Evolutionary conservation across 2,329 filamentous ascomycete genomes (phyloP), one percentile per base, ranked within the genome.

Genomic region (Monascus ruber): DNA sequence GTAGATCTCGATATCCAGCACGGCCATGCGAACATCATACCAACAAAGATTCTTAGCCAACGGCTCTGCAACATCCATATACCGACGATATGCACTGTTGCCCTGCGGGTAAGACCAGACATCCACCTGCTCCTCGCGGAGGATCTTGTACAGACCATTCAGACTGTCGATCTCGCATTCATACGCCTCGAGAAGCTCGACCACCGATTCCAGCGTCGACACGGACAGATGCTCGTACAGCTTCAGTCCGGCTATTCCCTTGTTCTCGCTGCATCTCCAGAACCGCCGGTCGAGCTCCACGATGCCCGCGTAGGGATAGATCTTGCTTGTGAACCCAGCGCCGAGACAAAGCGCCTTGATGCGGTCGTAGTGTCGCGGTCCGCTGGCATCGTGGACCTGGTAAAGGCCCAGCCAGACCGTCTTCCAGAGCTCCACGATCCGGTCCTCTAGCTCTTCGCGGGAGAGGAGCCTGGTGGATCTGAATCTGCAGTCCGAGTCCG

Each of bases 381-480:
- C 39, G 4, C 45, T 24, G 5, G 34, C 34, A 24, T 47, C 38
- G 26, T 49, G 33, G n/a, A 49, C 38, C 33, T 52, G 45, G 31
- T 52, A 51, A 6, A 53, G 42, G 2, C 48, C 49, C 17, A 51
- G 39, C 47, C 49, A 52, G 26, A 49, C 39, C 7, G 36, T 44
- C 24, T 39, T 45, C 49, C 48, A 53, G n/a, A 44, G 38, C 3
- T 45, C 39, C 10, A 48, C 27, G n/a, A 53, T 44, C 26, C 41
- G 40, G 24, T 28, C 8, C 26, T 47, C 38, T 10, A 51, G 34
- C 6, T 53, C 46, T 24, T 34, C 32, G 27, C 42, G 44, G 5
- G 38, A 33, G 31, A 24, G 31, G 2, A 24, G 31, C 11, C 31
- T 33, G 31, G 6, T 6, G 31, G 10, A 4, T 3, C 28, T 29